These are phyloP conservation scores for Arachis stenosperma DNA, from an alignment of 306 rosid species.

Conservation along the genomic window DNA sequence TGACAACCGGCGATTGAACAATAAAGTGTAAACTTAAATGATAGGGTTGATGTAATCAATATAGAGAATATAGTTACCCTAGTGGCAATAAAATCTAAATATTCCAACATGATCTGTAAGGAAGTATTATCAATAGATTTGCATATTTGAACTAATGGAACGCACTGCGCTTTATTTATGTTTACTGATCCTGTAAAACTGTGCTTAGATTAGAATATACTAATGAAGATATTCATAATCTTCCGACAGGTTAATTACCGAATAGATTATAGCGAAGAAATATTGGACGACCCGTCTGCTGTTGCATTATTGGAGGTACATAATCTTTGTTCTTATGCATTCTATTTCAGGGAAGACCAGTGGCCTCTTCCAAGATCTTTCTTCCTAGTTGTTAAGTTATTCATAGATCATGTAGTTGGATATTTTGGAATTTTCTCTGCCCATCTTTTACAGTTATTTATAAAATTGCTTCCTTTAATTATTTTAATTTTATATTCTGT, in stretches of 20 bases:
- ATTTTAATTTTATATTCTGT: constrained; percentile 1
- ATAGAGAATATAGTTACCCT: too few relatives aligned
- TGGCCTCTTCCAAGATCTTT: constrained; percentile 26
- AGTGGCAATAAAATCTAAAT: too few relatives aligned
- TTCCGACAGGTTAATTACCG: constrained; percentile 77
- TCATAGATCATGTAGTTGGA: constrained; percentile 17
- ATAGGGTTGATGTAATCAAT: too few relatives aligned
- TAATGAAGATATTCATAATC: constrained; percentile 9
- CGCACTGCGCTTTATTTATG: neutral
- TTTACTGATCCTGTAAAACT: constrained; percentile 29
- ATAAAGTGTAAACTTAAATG: too few relatives aligned
- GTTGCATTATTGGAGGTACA: constrained; percentile 76
- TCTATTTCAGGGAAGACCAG: constrained; percentile 27
- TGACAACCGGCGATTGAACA: too few relatives aligned
- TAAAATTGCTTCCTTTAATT: neutral
- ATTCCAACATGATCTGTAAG: too few relatives aligned
- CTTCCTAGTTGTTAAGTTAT: constrained; percentile 22
- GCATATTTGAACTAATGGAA: constrained; percentile 5
- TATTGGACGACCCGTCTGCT: constrained; percentile 84
- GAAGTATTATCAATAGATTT: constrained; percentile 4
- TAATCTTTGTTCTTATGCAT: constrained; percentile 33
- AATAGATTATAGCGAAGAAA: constrained; percentile 91
- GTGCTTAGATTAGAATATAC: constrained; percentile 7
- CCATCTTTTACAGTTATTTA: constrained; percentile 3
- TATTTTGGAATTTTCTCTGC: constrained; percentile 7